phyloP scores from a whole-genome alignment of 306 rosid species.

The Nissolia schottii region DNA sequence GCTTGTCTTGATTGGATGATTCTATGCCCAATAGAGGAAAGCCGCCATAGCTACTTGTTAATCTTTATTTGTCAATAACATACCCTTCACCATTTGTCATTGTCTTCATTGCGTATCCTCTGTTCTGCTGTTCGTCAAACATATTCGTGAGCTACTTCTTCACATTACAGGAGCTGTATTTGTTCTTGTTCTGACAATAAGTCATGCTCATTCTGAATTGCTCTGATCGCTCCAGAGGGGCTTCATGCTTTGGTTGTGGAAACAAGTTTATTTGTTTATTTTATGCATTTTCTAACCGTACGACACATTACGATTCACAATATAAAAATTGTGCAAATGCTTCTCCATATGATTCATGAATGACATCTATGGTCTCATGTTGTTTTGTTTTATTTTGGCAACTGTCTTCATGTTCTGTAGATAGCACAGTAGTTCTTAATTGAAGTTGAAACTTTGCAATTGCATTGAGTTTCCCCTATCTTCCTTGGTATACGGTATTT shows the following conservation, averaged over 20 bases:
- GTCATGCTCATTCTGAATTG: too few relatives aligned
- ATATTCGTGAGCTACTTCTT: too few relatives aligned
- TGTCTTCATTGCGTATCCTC: too few relatives aligned
- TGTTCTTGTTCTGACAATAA: too few relatives aligned
- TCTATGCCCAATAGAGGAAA: background rate
- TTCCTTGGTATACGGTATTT: background rate
- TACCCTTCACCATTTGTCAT: background rate
- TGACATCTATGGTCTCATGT: background rate
- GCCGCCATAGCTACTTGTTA: background rate
- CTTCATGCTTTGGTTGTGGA: too few relatives aligned
- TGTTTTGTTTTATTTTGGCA: background rate
- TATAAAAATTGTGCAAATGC: background rate
- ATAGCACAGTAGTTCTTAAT: background rate
- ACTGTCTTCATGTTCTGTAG: background rate
- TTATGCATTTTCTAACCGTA: background rate
- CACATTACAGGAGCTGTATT: too few relatives aligned
- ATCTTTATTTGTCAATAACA: background rate
- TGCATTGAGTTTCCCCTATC: background rate
- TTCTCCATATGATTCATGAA: background rate
- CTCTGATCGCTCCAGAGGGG: too few relatives aligned
- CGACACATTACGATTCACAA: background rate
- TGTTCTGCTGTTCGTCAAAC: too few relatives aligned
- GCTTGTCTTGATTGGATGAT: background rate
- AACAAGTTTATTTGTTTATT: too few relatives aligned
- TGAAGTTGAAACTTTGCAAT: background rate